A percentile compares a stretch with the other conserved stretches of the same genome.
Conservation (phyloP, 208 protist species). For the Trypanosoma caninum region DNA sequence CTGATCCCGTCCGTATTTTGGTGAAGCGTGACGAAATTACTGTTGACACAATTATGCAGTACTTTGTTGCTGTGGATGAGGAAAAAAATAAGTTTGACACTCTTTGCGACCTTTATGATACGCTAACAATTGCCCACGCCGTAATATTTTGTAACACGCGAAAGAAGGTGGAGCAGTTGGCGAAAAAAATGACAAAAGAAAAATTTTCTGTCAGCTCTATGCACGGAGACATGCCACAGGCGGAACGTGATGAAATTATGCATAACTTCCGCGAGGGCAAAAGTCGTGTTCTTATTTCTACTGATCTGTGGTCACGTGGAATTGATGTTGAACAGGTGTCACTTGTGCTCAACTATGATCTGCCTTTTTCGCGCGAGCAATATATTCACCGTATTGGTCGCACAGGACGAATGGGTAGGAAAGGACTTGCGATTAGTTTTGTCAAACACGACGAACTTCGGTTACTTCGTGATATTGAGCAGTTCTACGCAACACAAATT, state of each 20-base stretch:
- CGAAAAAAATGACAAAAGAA: conserved; percentile 94
- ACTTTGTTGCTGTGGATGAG: conserved; percentile 97
- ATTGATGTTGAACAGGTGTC: conserved; percentile 97
- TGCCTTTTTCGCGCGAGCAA: conserved; percentile 92
- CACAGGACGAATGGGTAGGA: conserved; percentile 97
- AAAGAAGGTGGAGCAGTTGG: conserved; percentile 98
- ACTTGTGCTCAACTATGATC: conserved; percentile 98
- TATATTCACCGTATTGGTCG: conserved; percentile 96
- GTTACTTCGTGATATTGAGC: conserved; percentile 94
- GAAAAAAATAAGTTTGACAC: conserved; percentile 99
- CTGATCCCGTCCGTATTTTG: conserved; percentile 96
- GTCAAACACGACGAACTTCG: conserved; percentile 93
- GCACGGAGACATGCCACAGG: conserved; percentile 97
- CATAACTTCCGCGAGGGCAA: conserved; percentile 96
- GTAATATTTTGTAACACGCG: conserved; percentile 99
- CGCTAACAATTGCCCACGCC: conserved; percentile 97
- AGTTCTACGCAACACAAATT: conserved; percentile 97
- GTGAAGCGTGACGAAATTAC: conserved; percentile 99
- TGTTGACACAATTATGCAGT: conserved; percentile 97
- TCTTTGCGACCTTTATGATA: conserved; percentile 98
- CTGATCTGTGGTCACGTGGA: conserved; percentile 95
- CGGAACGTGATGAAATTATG: conserved; percentile 98
- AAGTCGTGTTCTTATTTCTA: conserved; percentile 98
- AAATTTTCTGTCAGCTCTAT: conserved; percentile 97
- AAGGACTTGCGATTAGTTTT: conserved; percentile 99